Base-by-base conservation (phyloP, 768 basidiomycete species). In the Suillus paluster region DNA sequence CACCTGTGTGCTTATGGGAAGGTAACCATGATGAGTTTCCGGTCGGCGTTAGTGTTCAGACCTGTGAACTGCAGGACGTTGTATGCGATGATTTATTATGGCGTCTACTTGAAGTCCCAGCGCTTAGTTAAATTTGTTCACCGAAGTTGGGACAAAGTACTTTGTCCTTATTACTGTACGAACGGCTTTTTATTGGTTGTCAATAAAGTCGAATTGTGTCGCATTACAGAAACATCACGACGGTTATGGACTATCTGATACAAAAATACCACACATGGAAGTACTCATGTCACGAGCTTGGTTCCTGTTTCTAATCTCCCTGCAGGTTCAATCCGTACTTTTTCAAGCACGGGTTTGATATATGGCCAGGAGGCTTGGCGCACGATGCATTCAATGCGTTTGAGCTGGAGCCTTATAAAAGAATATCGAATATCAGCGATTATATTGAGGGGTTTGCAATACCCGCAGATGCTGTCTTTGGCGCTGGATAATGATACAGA, bases 51-150 rank as follows among this genome's bases (percentile, higher is more conserved):
- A n/a, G 9, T 30, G 15, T 9, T 61, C 14, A 59, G 15, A 53
- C 36, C 9, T 15, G 10, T 57, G 19, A 10, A 9, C 15, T 5
- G 12, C 23, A 85, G 83, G 63, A 81, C 33, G 72, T 85, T 4
- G 63, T 80, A 6, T 85, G 88, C 62, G 86, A 88, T 65, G 83
- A 86, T 64, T 87, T 64, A 84, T 88, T 46, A 84, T 80, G 0
- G 84, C 82, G 1, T 73, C 75, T 1, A 80, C 80, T 52, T 88
- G 84, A 73, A 81, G 85, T 45, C 80, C 86, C 4, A 82, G 79
- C 50, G 77, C 74, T 44, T 87, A 86, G 84, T 67, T 85, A 0
- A 80, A 85, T 66, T 60, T 87, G 9, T 82, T 88, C 55, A 83
- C 81, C 45, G 75, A 77, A 34, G 82, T 84, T 0, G 86, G 86